Conservation (phyloP, 2,329 filamentous ascomycete species). For the Aspergillus bombycis region DNA sequence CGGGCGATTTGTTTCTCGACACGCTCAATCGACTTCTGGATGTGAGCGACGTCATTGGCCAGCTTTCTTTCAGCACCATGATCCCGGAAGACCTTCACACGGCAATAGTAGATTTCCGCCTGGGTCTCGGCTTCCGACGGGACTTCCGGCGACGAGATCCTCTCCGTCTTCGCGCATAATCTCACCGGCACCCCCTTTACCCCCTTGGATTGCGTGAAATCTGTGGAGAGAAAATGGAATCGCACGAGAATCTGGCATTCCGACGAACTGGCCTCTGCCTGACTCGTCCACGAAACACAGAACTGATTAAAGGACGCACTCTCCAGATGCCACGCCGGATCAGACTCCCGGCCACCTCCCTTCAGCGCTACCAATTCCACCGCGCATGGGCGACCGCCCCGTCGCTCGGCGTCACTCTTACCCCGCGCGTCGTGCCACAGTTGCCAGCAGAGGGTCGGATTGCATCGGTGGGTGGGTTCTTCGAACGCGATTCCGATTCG, state of each 20-base stretch:
- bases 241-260: constrained; percentile 83
- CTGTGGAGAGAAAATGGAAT: constrained; percentile 94
- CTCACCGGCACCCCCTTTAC: constrained; percentile 64
- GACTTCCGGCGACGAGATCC: not conserved
- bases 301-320: constrained; percentile 8
- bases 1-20: constrained; percentile 87
- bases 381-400: constrained; percentile 48
- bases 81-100: constrained; percentile 90
- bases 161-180: constrained; percentile 8
- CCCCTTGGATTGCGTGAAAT: constrained; percentile 94
- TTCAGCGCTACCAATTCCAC: not conserved
- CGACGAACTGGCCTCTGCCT: constrained; percentile 48
- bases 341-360: not conserved
- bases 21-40: constrained; percentile 93
- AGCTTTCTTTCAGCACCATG: constrained; percentile 90
- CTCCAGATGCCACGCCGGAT: not conserved
- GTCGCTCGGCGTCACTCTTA: constrained; percentile 84
- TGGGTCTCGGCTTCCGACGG: not conserved
- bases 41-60: constrained; percentile 85
- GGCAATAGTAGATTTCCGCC: constrained; percentile 73
- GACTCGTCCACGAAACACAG: constrained; percentile 13
- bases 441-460: constrained; percentile 78
- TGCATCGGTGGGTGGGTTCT: constrained; percentile 81
- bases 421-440: constrained; percentile 91
- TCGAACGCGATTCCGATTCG: constrained; percentile 90